Base-by-base conservation (phyloP, 2,329 filamentous ascomycete species). In the Aspergillus versicolor region DNA sequence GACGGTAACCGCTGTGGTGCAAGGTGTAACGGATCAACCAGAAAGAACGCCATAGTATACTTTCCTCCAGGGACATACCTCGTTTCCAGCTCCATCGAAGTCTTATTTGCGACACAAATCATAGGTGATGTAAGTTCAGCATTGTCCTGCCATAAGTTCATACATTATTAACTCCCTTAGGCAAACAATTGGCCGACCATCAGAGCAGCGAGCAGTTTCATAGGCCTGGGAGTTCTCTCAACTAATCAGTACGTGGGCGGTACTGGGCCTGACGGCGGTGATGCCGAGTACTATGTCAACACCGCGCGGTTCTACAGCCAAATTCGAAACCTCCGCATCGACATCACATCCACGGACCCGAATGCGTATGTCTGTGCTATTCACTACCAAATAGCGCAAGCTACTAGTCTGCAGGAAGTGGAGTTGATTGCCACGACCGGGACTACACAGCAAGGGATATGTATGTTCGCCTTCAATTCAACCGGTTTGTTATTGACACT, bases 171-270 rank as follows among this genome's bases (percentile, higher is more conserved):
- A 53, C 22, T 6, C 15, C 2, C 15, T 22, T 13, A 53, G 42
- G 54, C 54, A 3, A 56, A 51, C 34, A 32, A 51, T 12, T 51
- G 54, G 54, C 54, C 69, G 79, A 63, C 61, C 21, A 59, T 68
- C 41, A 62, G 59, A 38, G 87, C 87, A 6, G 74, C 82, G 13
- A 70, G 83, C 54, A 80, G 81, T 67, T 95, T 96, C 68, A 65
- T 79, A 6, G 92, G 91, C 51, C 91, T 95, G 76, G 91, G 87
- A 49, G 82, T 96, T 56, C 88, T 96, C 63, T 90, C 94, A 68
- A 81, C 89, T 2, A 85, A 96, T 68, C 90, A 90, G 0, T 96
- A 96, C 73, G 63, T 69, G 27, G 56, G 56, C n/a, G 45, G 46
- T 30, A 49, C 30, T 22, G 54, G 54, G 47, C 37, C 58, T 34